Evolutionary conservation across 2,329 filamentous ascomycete species (phyloP), one percentile per base, ranked within the genome.

Genomic region (Elsinoe necatrix): DNA sequence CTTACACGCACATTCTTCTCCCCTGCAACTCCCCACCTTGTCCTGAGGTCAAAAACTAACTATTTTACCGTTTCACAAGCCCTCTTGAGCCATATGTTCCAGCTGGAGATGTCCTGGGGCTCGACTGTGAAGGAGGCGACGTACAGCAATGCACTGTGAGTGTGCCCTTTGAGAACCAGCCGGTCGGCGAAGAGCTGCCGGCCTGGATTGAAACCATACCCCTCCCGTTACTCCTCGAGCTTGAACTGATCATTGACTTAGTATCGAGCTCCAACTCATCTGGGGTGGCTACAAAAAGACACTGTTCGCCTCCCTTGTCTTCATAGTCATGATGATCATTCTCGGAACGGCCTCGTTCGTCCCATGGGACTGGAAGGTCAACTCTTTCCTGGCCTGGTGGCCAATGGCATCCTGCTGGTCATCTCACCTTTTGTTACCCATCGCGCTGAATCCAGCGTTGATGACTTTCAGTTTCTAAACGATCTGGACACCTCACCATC

Each of bases 101-200:
- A 61, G 63, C 60, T 52, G 31, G 48, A 72, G 63, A 72, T 72
- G 69, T 64, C 59, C 25, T 80, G 74, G 78, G 77, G 75, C 25
- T 76, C 78, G 14, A 82, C 80, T 0, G 74, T 77, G 61, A 82
- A 82, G 68, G 80, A 83, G 18, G 48, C 48, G 27, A 21, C 48
- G 5, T 81, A 75, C n/a, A 80, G 76, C 63, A 21, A 52, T 81
- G 77, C 51, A 85, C 87, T 70, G 42, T 45, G 6, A 25, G 42
- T 45, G 2, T 27, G 3, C 16, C 4, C n/a, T 2, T 43, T n/a
- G n/a, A n/a, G n/a, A n/a, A n/a, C n/a, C n/a, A n/a, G n/a, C n/a
- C n/a, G n/a, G n/a, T n/a, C n/a, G 4, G 14, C 39, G 20, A 18
- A 43, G 4, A 18, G 39, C 11, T 37, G 11, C 34, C 34, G 14